Conservation (phyloP, 129 eudicot species). For the Heracleum sosnowskyi region DNA sequence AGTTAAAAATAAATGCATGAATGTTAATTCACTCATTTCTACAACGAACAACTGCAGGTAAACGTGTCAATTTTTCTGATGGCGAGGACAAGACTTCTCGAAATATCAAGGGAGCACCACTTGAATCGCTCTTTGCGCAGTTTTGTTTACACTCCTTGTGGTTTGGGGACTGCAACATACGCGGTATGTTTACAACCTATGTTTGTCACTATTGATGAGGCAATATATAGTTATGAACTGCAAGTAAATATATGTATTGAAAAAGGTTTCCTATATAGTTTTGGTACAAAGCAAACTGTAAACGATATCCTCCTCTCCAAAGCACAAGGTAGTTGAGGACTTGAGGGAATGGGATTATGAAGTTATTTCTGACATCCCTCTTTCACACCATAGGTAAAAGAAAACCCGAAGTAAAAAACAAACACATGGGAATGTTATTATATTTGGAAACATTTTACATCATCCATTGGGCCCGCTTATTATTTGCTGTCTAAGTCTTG, state of each 20-base stretch:
- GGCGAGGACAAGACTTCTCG: constrained; percentile 69
- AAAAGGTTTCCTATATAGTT: background rate
- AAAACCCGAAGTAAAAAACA: background rate
- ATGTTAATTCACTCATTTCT: background rate
- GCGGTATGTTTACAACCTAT: constrained; percentile 40
- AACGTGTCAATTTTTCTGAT: constrained; percentile 27
- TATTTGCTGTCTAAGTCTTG: background rate
- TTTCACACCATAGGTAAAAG: background rate
- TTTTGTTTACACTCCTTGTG: constrained; percentile 89
- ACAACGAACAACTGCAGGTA: constrained; percentile 30
- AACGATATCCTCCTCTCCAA: background rate
- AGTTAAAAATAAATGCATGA: constrained; percentile 5
- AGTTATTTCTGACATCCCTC: background rate
- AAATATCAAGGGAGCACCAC: constrained; percentile 83
- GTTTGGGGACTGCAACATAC: constrained; percentile 96
- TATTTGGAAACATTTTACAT: background rate
- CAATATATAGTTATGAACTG: background rate
- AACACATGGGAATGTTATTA: background rate
- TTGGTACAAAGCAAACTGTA: background rate
- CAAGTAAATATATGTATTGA: background rate
- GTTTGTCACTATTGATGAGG: background rate
- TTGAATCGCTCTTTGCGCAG: constrained; percentile 77
- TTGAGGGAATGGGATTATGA: background rate
- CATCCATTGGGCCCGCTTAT: background rate
- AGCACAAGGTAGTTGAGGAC: background rate